Evolutionary conservation across 2,329 filamentous ascomycete species (phyloP), one percentile per base, ranked within the genome.

Genomic region (Teratosphaeria viscida): DNA sequence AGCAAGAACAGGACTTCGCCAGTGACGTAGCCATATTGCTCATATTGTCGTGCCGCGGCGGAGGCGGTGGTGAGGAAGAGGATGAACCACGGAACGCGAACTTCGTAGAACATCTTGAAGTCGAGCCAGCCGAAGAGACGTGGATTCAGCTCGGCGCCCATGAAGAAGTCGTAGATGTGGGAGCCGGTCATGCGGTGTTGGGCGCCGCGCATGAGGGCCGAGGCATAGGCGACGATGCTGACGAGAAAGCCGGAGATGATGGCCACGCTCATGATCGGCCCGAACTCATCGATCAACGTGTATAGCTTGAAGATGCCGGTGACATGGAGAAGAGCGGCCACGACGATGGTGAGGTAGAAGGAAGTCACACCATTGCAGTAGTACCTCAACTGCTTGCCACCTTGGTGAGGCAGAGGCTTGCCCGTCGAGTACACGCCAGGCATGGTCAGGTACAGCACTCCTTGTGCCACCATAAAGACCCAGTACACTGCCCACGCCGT

Each of bases 41-140:
- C 90, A 68, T 90, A 90, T 74, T 96, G 92, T 63, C 89, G 85
- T 52, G 88, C 85, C 49, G 89, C 90, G 11, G 90, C 83, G 49
- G 86, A 90, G 61, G 88, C 81, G 60, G 86, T 86, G 52, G 92
- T 80, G 61, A 92, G 83, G 70, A 95, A 86, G 53, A 96, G 82
- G 65, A 95, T 92, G 76, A 86, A 96, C 91, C 91, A 96, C 43
- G 91, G 91, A 64, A 96, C 82, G 66, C 91, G 87, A 62, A 96
- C 90, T 74, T 96, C 91, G 70, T 90, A 94, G 77, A 96, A 96
- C 90, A 95, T 94, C 78, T 95, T 95, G 78, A 94, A 90, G 75
- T 95, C 90, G 56, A 95, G 77, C 66, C 90, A 86, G 59, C 86
- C 87, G 71, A 74, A 74, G 67, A 96, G 83, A 65, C 90, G 82